These are phyloP conservation scores for Macroventuria anomochaeta DNA, from an alignment of 2,329 filamentous ascomycete species.

Conservation along the genomic window DNA sequence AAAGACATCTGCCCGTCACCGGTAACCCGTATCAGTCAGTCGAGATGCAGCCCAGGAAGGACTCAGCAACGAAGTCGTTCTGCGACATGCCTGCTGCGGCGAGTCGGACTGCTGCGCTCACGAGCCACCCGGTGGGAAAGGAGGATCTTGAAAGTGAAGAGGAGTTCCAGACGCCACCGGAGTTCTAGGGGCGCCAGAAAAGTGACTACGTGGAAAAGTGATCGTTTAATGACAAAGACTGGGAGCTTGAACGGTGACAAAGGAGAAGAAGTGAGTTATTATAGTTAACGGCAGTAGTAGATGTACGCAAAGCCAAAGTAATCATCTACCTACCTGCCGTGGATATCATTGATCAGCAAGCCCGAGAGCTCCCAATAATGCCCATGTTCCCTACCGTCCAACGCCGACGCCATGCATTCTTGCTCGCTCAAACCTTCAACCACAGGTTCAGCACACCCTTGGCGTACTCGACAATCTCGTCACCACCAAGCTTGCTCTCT, in stretches of 20 bases:
- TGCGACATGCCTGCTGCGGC: not conserved
- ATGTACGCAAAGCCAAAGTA: slow-evolving; percentile 6
- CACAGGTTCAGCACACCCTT: slow-evolving; percentile 65
- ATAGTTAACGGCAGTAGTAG: slow-evolving; percentile 21
- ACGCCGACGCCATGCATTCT: slow-evolving; percentile 39
- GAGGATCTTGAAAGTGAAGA: slow-evolving; percentile 2
- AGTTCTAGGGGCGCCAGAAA: not conserved
- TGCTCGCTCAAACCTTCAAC: slow-evolving; percentile 54
- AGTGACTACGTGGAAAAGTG: not conserved
- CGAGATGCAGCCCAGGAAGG: slow-evolving; percentile 3
- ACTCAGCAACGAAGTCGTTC: slow-evolving; percentile 2
- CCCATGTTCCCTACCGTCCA: slow-evolving; percentile 20
- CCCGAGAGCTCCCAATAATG: slow-evolving; percentile 10
- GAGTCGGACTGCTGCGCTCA: slow-evolving; percentile 10
- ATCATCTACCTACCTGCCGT: slow-evolving; percentile 14
- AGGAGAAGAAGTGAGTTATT: slow-evolving; percentile 20
- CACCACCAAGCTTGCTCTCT: slow-evolving; percentile 90
- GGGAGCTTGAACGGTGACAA: not conserved
- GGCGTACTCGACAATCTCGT: slow-evolving; percentile 96
- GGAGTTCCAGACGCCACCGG: slow-evolving; percentile 1
- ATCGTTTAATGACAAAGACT: not conserved
- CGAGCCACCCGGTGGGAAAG: slow-evolving; percentile 11
- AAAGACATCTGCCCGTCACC: not conserved
- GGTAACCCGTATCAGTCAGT: not conserved
- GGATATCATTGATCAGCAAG: slow-evolving; percentile 19